A percentile compares a stretch with the other conserved stretches of the same genome.
Evolutionary conservation across 2,329 filamentous ascomycete genomes (phyloP).

Genomic region (Trichoderma sp.): DNA sequence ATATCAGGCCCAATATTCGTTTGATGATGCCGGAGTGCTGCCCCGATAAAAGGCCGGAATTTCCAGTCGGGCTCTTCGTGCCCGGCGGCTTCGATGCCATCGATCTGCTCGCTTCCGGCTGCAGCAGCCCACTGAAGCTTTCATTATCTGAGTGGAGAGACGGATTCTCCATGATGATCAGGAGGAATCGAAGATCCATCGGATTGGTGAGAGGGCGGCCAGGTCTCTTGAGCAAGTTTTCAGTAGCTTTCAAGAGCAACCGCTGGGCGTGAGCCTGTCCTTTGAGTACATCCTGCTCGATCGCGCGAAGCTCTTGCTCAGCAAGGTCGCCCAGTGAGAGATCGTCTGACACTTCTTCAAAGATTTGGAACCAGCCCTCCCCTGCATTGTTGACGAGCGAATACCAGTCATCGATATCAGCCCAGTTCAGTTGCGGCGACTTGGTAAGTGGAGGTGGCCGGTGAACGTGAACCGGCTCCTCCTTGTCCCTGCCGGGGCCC

Average conservation of each 20-base stretch:
- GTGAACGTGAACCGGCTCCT: conserved; percentile 29
- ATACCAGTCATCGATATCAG: conserved; percentile 73
- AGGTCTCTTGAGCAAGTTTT: conserved; percentile 78
- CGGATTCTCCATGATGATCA: conserved; percentile 79
- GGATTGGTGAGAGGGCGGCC: conserved; percentile 68
- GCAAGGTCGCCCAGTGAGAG: conserved; percentile 39
- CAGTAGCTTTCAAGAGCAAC: conserved; percentile 74
- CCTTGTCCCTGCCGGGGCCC: conserved; percentile 30
- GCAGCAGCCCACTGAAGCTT: conserved; percentile 47
- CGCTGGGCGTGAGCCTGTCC: conserved; percentile 71
- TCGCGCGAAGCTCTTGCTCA: conserved; percentile 44
- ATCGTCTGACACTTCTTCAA: conserved; percentile 52
- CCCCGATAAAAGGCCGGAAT: conserved; percentile 54
- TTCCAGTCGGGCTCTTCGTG: conserved; percentile 34
- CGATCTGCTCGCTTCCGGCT: conserved; percentile 35
- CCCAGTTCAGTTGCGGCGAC: conserved; percentile 76
- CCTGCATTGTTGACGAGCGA: conserved; percentile 68
- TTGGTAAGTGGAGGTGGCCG: conserved; percentile 31
- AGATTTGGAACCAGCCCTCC: conserved; percentile 63
- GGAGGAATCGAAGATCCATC: conserved; percentile 73
- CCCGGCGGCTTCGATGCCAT: conserved; percentile 29
- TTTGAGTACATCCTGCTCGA: conserved; percentile 52
- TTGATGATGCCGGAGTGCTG: conserved; percentile 85
- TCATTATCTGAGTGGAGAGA: conserved; percentile 59
- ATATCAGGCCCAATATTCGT: conserved; percentile 76